These are phyloP conservation scores for Pezicula neosporulosa DNA, from an alignment of 2,329 filamentous ascomycete genomes.

Conservation along the genomic window DNA sequence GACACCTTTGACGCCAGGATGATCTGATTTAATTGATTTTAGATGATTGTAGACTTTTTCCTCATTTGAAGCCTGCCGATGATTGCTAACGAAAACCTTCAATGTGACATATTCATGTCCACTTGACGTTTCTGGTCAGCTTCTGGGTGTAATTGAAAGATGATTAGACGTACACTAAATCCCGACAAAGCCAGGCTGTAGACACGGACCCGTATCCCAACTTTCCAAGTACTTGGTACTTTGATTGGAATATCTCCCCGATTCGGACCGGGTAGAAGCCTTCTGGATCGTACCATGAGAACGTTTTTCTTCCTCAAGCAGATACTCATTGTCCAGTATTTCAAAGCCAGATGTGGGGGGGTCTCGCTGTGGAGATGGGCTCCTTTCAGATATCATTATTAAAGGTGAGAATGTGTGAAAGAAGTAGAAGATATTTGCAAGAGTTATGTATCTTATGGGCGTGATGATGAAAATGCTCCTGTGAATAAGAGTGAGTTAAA, in stretches of 20 bases:
- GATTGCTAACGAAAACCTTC: conserved; percentile 4
- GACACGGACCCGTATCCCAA: conserved; percentile 20
- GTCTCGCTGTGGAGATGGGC: neutral
- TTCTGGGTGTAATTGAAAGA: neutral
- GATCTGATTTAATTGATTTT: conserved; percentile 17
- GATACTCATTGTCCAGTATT: conserved; percentile 2
- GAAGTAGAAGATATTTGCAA: no score
- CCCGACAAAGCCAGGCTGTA: conserved; percentile 19
- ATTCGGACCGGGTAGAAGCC: conserved; percentile 21
- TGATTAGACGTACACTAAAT: conserved; percentile 12
- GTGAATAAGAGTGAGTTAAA: no score
- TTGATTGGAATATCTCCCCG: conserved; percentile 17
- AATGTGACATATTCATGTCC: conserved; percentile 6
- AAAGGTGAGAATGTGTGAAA: no score
- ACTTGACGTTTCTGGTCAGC: neutral
- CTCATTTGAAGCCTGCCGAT: conserved; percentile 14
- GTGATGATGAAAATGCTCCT: no score
- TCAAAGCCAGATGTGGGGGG: neutral
- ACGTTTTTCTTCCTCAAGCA: conserved; percentile 22
- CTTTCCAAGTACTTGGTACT: conserved; percentile 23
- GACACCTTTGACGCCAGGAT: conserved; percentile 28
- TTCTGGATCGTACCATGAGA: conserved; percentile 17
- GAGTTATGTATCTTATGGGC: no score
- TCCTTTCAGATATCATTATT: no score
- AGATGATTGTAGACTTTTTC: conserved; percentile 27